Base-by-base conservation (phyloP, 352 stramenopile species). In the Peronospora farinosa region DNA sequence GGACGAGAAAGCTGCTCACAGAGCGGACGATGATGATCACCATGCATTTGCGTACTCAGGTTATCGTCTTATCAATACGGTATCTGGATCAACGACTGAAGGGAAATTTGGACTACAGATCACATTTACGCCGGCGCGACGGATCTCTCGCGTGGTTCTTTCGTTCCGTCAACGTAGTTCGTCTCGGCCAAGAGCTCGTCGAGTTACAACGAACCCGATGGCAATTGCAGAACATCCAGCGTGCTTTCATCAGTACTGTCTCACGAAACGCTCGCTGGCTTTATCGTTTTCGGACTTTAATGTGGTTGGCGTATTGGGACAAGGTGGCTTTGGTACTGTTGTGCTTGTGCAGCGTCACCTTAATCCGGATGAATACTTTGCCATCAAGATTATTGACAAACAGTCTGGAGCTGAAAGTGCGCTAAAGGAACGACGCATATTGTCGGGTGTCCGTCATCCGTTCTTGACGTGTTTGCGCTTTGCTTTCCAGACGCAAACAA, bases 381-480 rank as follows among this genome's bases (percentile, higher is more conserved):
- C 81, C 35, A 90, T 92, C 58, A 92, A 92, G 67, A 92, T 92
- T 56, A 88, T 89, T 51, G 78, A 88, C 64, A 92, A 92, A 51
- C 72, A 88, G 41, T 88, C 74, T 10, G 74, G 74, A 28, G 78
- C 78, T 10, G 78, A 92, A 47, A 83, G 66, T 17, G 78, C 81
- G 23, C 47, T 88, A 2, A 92, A 88, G 40, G 81, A 92, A 47
- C 67, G 76, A 5, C 74, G 76, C 17, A 92, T 92, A 32, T 51
- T 92, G 55, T 86, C 73, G 12, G 78, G 74, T 17, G 69, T 92
- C 27, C 78, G 74, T 27, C 81, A 92, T 45, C 81, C 81, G 44
- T 92, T 92, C 67, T 60, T 92, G 23, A 82, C 74, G 36, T 88
- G 74, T 42, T 56, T 92, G 54, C 81, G 76, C 44, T 92, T 92